phyloP scores from a whole-genome alignment of 805 yeast species.

The Saccharomycopsis lassenensis region DNA sequence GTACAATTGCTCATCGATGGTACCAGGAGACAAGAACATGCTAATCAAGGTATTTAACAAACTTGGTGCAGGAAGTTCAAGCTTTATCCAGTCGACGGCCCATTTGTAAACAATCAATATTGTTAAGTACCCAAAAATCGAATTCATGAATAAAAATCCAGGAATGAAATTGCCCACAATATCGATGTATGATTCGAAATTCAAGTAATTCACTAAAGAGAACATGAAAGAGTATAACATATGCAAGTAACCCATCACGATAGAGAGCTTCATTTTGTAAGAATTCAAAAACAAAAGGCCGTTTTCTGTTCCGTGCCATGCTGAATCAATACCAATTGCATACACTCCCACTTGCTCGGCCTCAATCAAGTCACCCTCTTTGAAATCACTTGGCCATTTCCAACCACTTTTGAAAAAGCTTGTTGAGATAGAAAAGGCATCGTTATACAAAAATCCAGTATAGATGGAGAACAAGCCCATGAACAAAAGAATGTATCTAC shows the following conservation, averaged over 20 bases:
- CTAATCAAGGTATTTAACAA: conserved; percentile 87
- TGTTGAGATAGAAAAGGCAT: conserved; percentile 85
- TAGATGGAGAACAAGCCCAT: conserved; percentile 96
- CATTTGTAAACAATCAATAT: conserved; percentile 86
- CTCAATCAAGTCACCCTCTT: conserved; percentile 55
- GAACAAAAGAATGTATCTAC: conserved; percentile 79
- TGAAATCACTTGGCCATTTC: conserved; percentile 77
- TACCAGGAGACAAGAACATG: conserved; percentile 93
- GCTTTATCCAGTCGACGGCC: conserved; percentile 82
- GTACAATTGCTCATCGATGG: conserved; percentile 68
- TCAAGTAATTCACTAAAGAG: conserved; percentile 69
- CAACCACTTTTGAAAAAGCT: conserved; percentile 82
- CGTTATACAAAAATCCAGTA: conserved; percentile 91
- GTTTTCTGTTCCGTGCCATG: conserved; percentile 97
- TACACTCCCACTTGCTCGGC: conserved; percentile 59
- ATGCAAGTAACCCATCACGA: conserved; percentile 88
- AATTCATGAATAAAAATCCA: conserved; percentile 89
- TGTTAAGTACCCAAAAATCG: conserved; percentile 88
- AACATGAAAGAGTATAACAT: conserved; percentile 86
- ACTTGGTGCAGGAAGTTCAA: conserved; percentile 78
- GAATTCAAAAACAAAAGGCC: conserved; percentile 84
- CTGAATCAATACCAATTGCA: conserved; percentile 79
- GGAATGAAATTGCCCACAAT: conserved; percentile 90
- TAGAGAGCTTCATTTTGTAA: conserved; percentile 93
- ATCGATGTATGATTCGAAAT: conserved; percentile 64